Percentiles rank a stretch among this genome's conserved stretches.
phyloP scores from a whole-genome alignment of 257 asterid species.

The Lycium ferocissimum region DNA sequence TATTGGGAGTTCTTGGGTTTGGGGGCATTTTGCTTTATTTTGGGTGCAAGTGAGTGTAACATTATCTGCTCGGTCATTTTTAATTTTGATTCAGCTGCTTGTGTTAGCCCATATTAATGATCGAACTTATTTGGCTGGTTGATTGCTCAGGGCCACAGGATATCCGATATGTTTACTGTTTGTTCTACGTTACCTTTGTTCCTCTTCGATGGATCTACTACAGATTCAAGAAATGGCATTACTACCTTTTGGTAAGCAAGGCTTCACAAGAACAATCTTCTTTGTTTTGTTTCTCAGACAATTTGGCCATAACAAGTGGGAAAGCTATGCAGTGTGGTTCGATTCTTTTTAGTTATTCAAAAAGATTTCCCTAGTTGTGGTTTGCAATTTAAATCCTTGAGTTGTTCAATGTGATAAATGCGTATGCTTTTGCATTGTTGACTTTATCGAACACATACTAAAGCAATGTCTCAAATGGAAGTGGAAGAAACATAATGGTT shows the following conservation, averaged over 20 bases:
- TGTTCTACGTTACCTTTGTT: constrained; percentile 83
- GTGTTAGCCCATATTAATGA: no score
- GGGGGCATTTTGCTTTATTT: constrained; percentile 95
- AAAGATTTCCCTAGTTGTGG: neutral
- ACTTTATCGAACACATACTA: no score
- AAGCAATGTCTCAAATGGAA: no score
- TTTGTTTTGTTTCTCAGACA: neutral
- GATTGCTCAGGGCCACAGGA: constrained; percentile 89
- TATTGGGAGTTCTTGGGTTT: constrained; percentile 93
- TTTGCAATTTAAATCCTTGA: neutral
- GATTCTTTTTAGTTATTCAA: no score
- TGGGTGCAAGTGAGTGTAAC: constrained; percentile 87
- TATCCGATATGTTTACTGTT: constrained; percentile 79
- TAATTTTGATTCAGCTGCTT: neutral
- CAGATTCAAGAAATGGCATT: constrained; percentile 98
- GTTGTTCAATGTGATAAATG: no score
- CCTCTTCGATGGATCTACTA: constrained; percentile 98
- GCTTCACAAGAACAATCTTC: neutral
- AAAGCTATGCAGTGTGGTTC: neutral
- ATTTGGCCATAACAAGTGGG: neutral
- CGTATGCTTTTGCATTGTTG: no score
- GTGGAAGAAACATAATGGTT: no score
- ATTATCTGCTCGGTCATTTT: neutral
- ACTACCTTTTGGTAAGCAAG: constrained; percentile 85
- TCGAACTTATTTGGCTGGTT: neutral